These are phyloP conservation scores for Pyrrhoderma lamaoense DNA, from an alignment of 1,284 basidiomycete species.

Conservation along the genomic window DNA sequence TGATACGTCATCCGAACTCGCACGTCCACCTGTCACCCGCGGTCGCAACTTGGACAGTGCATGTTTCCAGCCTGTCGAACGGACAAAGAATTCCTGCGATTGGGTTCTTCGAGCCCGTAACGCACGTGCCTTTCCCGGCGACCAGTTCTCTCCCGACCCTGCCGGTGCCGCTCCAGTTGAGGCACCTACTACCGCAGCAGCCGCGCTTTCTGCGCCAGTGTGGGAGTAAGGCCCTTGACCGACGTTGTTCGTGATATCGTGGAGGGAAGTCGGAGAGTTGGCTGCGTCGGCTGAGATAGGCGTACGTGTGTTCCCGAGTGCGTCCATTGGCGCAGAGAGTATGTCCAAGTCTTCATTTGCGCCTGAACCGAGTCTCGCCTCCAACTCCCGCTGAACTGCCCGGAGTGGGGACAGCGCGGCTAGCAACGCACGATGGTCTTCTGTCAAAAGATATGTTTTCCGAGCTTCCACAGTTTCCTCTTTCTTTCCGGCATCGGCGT, in stretches of 20 bases:
- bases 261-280: not conserved
- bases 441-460: slow-evolving; percentile 4
- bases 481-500: not conserved
- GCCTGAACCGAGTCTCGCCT: slow-evolving; percentile 23
- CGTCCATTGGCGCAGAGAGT: not conserved
- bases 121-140: not conserved
- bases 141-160: no score
- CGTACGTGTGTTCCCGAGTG: no score
- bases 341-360: slow-evolving; percentile 2
- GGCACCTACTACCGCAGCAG: no score
- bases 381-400: slow-evolving; percentile 13
- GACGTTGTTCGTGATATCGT: not conserved
- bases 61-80: slow-evolving; percentile 27
- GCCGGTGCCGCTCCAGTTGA: no score
- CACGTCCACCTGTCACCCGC: slow-evolving; percentile 4
- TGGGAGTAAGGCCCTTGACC: no score
- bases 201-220: no score
- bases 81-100: slow-evolving; percentile 27
- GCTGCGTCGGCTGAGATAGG: not conserved
- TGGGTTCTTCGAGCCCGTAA: not conserved
- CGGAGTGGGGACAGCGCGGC: slow-evolving; percentile 7
- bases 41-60: slow-evolving; percentile 16
- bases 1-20: slow-evolving; percentile 2
- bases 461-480: not conserved
- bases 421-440: slow-evolving; percentile 6